Conservation (phyloP, 192 early-diverging fungal genomes). For the Umbelopsis vinacea region DNA sequence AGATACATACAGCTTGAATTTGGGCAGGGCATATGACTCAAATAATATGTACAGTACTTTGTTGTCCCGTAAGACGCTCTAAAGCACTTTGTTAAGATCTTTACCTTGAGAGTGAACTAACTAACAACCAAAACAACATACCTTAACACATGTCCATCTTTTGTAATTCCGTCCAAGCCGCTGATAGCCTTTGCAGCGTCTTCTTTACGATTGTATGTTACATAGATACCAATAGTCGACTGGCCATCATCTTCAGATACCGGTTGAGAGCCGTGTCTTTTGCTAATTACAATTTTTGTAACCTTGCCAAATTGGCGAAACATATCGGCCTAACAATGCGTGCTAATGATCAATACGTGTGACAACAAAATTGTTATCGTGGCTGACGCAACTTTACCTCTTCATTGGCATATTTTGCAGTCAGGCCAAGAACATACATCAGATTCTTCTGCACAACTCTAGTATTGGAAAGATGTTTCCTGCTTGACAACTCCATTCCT, state of each 20-base stretch:
- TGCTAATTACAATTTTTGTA: slow-evolving; percentile 88
- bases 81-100: background rate
- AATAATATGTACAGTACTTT: slow-evolving; percentile 97
- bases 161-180: slow-evolving; percentile 79
- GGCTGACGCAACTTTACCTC: slow-evolving; percentile 59
- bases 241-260: slow-evolving; percentile 37
- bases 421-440: slow-evolving; percentile 94
- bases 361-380: background rate
- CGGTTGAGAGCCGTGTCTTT: slow-evolving; percentile 56
- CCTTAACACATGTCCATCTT: slow-evolving; percentile 5
- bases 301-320: slow-evolving; percentile 99
- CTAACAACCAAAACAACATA: background rate
- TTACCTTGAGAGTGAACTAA: background rate
- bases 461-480: slow-evolving; percentile 82
- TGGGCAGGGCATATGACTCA: slow-evolving; percentile 89
- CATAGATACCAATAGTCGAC: slow-evolving; percentile 80
- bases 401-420: slow-evolving; percentile 80
- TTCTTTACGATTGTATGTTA: slow-evolving; percentile 90
- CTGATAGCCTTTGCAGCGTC: slow-evolving; percentile 93
- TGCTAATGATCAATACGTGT: background rate
- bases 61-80: slow-evolving; percentile 97
- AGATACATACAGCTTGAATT: slow-evolving; percentile 95
- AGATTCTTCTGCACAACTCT: slow-evolving; percentile 97
- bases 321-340: slow-evolving; percentile 68
- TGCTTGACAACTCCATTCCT: slow-evolving; percentile 78